phyloP scores from a whole-genome alignment of 148 eudicot genomes.

The Chenopodium suecicum region DNA sequence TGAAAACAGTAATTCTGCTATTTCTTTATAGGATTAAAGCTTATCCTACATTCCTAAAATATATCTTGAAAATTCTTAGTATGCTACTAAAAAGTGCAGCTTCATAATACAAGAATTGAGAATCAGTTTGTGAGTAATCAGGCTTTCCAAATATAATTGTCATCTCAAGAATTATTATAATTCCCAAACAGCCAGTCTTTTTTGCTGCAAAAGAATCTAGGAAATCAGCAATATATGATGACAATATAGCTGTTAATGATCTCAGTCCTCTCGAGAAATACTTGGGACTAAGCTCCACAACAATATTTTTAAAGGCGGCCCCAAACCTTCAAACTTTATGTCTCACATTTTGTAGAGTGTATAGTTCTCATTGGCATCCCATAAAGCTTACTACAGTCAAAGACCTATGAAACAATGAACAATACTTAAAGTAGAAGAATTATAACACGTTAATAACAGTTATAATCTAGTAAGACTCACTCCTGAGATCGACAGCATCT shows the following conservation, averaged over 20 bases:
- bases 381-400: too few relatives aligned
- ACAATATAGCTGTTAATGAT: neutral
- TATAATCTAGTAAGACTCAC: slow-evolving; percentile 39
- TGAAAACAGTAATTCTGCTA: neutral
- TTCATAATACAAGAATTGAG: neutral
- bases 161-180: neutral
- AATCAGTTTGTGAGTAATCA: neutral
- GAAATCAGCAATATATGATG: neutral
- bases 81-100: neutral
- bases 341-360: neutral
- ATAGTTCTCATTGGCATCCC: neutral
- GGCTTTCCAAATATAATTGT: neutral
- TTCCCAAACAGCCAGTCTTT: neutral
- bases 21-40: neutral
- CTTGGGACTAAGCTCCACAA: neutral
- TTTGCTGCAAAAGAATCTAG: neutral
- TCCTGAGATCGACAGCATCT: slow-evolving; percentile 55
- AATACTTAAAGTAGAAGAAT: neutral
- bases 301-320: too few relatives aligned
- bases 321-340: neutral
- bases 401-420: neutral
- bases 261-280: neutral
- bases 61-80: neutral
- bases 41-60: neutral
- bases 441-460: neutral